These are phyloP conservation scores for Epichloe uncinata DNA, from an alignment of 2,329 filamentous ascomycete genomes.

Conservation along the genomic window DNA sequence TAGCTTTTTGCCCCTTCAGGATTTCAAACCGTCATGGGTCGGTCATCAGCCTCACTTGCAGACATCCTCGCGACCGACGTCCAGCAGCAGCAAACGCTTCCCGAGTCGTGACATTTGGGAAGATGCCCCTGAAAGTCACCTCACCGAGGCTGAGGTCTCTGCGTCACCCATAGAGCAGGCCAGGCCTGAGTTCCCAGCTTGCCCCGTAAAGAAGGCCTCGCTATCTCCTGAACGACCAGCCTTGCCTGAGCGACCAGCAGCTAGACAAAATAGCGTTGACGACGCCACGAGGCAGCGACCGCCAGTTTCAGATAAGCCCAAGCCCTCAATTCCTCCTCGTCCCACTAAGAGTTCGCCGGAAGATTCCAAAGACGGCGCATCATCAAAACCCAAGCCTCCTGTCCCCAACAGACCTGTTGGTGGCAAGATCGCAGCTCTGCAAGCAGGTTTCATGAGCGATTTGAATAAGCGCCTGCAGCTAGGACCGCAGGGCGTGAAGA, in stretches of 20 bases:
- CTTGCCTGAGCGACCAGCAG: slow-evolving; percentile 41
- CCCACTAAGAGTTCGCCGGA: slow-evolving; percentile 38
- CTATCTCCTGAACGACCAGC: slow-evolving; percentile 27
- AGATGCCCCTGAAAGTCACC: slow-evolving; percentile 73
- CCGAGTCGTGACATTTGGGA: slow-evolving; percentile 93
- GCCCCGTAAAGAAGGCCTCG: slow-evolving; percentile 25
- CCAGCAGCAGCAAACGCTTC: slow-evolving; percentile 56
- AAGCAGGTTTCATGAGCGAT: slow-evolving; percentile 86
- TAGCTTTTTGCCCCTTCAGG: slow-evolving; percentile 15
- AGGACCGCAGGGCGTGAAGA: slow-evolving; percentile 70
- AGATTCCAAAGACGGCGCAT: slow-evolving; percentile 28
- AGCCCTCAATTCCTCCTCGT: slow-evolving; percentile 47
- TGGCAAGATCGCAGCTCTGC: slow-evolving; percentile 79
- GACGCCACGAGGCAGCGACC: slow-evolving; percentile 26
- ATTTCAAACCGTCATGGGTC: slow-evolving; percentile 30
- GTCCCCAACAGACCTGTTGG: slow-evolving; percentile 63
- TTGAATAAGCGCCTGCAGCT: slow-evolving; percentile 79
- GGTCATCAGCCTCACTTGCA: slow-evolving; percentile 35
- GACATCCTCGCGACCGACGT: slow-evolving; percentile 30
- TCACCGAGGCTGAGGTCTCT: slow-evolving; percentile 57
- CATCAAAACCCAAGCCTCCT: slow-evolving; percentile 64
- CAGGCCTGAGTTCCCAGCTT: slow-evolving; percentile 18
- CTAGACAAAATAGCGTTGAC: slow-evolving; percentile 27
- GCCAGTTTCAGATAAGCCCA: slow-evolving; percentile 37
- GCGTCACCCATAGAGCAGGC: slow-evolving; percentile 17